These are phyloP conservation scores for Staphylotrichum longicolle DNA, from an alignment of 495 filamentous ascomycete genomes.

Conservation along the genomic window DNA sequence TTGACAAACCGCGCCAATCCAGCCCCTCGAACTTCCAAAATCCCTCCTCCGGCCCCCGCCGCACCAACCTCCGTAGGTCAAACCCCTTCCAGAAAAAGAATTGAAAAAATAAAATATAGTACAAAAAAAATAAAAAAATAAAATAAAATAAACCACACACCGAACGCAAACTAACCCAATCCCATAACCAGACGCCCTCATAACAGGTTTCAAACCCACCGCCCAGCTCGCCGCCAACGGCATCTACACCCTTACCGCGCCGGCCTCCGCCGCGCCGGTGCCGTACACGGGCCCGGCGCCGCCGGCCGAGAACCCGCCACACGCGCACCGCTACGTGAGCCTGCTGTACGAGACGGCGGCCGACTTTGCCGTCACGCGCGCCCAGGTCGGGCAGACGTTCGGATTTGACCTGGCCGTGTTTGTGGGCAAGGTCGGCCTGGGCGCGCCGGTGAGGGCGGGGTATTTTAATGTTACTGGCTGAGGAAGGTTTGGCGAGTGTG, in stretches of 20 bases:
- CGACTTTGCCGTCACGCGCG: conserved; percentile 33
- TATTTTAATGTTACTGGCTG: conserved; percentile 35
- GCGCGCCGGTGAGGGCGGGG: conserved; percentile 41
- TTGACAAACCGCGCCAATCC: background rate
- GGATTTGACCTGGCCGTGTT: conserved; percentile 46
- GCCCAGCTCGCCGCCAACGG: conserved; percentile 32
- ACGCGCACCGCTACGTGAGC: conserved; percentile 48
- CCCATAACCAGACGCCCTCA: conserved; percentile 35
- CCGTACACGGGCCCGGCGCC: conserved; percentile 45
- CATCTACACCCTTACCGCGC: conserved; percentile 38
- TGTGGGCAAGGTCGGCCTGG: conserved; percentile 37
- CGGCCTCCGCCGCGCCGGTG: conserved; percentile 35
- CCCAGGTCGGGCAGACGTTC: conserved; percentile 34
- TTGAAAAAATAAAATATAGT: no score
- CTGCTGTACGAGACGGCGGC: conserved; percentile 36
- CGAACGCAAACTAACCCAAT: no score
- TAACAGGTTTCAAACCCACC: conserved; percentile 45
- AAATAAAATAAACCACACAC: no score
- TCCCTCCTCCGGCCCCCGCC: conserved; percentile 34
- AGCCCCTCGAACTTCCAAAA: conserved; percentile 43
- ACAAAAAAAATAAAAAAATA: no score
- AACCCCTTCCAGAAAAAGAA: no score
- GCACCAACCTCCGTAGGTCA: conserved; percentile 36
- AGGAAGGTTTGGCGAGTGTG: no score
- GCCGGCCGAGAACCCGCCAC: conserved; percentile 43